Percentiles rank a stretch among this genome's conserved stretches.
Conservation (phyloP, 2,329 filamentous ascomycete species). For the Colletotrichum theobromicola region DNA sequence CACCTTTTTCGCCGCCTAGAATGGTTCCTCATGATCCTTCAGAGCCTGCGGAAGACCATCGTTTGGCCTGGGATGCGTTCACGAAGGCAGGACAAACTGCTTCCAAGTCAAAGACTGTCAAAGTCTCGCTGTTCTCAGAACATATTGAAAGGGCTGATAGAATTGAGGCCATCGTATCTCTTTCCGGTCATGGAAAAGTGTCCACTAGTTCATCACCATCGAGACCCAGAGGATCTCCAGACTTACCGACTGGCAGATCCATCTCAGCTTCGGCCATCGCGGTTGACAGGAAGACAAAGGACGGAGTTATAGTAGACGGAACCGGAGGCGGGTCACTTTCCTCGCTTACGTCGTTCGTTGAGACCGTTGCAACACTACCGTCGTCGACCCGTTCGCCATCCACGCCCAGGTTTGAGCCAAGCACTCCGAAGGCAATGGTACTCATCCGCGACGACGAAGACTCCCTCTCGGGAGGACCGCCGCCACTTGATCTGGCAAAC, state of each 20-base stretch:
- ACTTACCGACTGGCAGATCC: neutral
- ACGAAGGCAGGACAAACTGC: too few relatives aligned
- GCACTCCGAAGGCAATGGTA: too few relatives aligned
- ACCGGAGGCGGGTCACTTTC: too few relatives aligned
- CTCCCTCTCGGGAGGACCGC: too few relatives aligned
- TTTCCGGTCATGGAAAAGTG: conserved; percentile 23
- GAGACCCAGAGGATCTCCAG: neutral
- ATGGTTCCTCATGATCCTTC: neutral
- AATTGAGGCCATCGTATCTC: conserved; percentile 22
- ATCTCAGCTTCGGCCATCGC: neutral
- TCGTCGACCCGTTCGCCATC: too few relatives aligned
- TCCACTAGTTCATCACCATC: neutral
- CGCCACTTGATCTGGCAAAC: too few relatives aligned
- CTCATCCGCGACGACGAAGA: too few relatives aligned
- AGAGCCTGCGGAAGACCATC: neutral
- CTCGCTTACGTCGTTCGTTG: too few relatives aligned
- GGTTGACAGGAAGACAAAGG: too few relatives aligned
- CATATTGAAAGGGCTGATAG: conserved; percentile 21
- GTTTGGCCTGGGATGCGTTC: neutral
- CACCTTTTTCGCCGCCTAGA: neutral
- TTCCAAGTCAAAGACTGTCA: neutral
- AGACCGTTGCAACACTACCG: too few relatives aligned
- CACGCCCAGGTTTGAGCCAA: too few relatives aligned
- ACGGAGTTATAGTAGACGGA: too few relatives aligned
- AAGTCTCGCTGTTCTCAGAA: neutral